phyloP scores from a whole-genome alignment of 441 rosid genomes.

The Lagerstroemia fauriei region DNA sequence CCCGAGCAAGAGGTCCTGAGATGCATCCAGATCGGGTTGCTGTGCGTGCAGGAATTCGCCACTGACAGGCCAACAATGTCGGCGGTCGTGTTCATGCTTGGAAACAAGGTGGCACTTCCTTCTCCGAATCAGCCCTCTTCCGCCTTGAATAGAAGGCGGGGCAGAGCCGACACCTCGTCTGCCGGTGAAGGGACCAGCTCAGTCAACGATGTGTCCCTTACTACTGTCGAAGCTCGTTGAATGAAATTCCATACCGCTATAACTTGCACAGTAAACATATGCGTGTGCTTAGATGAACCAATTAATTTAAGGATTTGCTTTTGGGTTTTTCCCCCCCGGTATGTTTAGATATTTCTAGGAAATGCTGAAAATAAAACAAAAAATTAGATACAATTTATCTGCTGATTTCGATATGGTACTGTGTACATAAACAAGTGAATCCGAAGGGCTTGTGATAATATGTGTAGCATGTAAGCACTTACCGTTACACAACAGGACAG shows the following conservation, averaged over 20 bases:
- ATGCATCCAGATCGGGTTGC: slow-evolving; percentile 58
- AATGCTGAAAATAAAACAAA: too few relatives aligned
- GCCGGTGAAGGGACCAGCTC: not conserved
- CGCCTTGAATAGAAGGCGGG: not conserved
- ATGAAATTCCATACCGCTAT: not conserved
- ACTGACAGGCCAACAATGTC: slow-evolving; percentile 50
- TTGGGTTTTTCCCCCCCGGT: too few relatives aligned
- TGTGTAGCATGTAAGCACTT: too few relatives aligned
- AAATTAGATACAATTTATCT: too few relatives aligned
- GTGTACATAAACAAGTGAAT: too few relatives aligned
- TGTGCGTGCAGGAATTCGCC: slow-evolving; percentile 56
- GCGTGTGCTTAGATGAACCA: too few relatives aligned
- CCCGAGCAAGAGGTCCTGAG: slow-evolving; percentile 51
- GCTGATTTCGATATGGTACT: too few relatives aligned
- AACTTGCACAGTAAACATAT: too few relatives aligned
- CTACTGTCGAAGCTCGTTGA: not conserved
- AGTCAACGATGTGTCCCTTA: not conserved
- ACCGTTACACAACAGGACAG: too few relatives aligned
- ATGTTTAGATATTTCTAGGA: too few relatives aligned
- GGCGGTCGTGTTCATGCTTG: slow-evolving; percentile 45
- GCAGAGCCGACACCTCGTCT: not conserved
- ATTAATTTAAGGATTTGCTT: too few relatives aligned
- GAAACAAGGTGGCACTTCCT: slow-evolving; percentile 20
- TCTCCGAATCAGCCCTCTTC: not conserved
- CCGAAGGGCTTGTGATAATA: too few relatives aligned